phyloP scores from a whole-genome alignment of 192 early-diverging fungal species.

The Coemansia sp. region DNA sequence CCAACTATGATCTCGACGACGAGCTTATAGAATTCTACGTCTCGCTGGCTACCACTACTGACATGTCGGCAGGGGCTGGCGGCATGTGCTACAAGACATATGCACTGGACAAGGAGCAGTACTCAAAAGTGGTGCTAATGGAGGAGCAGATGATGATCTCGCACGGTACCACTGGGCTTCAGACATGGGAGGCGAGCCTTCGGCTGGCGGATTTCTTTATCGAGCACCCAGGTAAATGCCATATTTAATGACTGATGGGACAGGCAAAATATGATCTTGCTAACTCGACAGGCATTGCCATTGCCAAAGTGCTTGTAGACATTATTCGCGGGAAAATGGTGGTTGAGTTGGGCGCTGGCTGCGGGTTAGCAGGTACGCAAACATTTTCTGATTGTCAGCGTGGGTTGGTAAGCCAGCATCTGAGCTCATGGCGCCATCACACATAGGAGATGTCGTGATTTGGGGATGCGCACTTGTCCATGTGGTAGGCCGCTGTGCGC shows the following conservation, averaged over 20 bases:
- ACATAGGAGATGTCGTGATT: no score
- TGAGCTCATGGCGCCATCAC: no score
- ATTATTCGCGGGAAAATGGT: slow-evolving; percentile 42
- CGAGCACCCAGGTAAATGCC: slow-evolving; percentile 37
- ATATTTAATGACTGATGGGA: not conserved
- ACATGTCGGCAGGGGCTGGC: not conserved
- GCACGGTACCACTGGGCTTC: slow-evolving; percentile 59
- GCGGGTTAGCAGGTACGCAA: slow-evolving; percentile 38
- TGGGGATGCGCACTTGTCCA: not conserved
- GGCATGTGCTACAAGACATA: slow-evolving; percentile 50
- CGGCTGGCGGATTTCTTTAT: slow-evolving; percentile 53
- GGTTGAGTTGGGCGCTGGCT: slow-evolving; percentile 46
- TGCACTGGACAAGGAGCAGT: slow-evolving; percentile 40
- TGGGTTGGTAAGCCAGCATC: no score
- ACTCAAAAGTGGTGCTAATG: slow-evolving; percentile 42
- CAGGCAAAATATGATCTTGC: not conserved
- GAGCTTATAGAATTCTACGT: slow-evolving; percentile 47
- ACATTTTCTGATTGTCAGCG: no score
- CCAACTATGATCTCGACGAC: slow-evolving; percentile 32
- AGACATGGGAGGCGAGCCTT: slow-evolving; percentile 62
- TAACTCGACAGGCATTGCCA: not conserved
- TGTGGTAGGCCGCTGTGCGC: not conserved
- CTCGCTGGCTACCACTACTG: slow-evolving; percentile 22
- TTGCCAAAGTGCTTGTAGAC: slow-evolving; percentile 14
- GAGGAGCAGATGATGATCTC: slow-evolving; percentile 55